Base-by-base conservation (phyloP, 306 rosid species). In the Clitoria ternatea region DNA sequence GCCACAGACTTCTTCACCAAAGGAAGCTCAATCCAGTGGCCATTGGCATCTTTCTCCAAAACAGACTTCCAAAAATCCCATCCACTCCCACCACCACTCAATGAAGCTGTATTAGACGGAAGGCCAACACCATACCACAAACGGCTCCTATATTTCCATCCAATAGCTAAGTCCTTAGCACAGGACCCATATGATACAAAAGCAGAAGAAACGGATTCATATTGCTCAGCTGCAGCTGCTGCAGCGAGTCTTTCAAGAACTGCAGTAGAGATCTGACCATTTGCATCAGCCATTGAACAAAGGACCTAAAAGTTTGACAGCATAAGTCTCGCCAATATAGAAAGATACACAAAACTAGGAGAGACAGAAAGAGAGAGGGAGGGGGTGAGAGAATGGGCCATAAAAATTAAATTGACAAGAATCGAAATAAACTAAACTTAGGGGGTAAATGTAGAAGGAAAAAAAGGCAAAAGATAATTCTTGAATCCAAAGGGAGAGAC, bases 201-300 rank as follows among this genome's bases (percentile, higher is more conserved):
- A 76, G 96, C 96, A 84, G 90, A 84, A 62, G 96, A 80, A 86
- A 94, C 96, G 32, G 97, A 87, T 39, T 81, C 88, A 69, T 87
- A 94, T 8, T 90, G 96, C 85, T 94, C 99, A 70, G 99, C 96
- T 15, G 96, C 99, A 27, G 97, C 97, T 7, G 97, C 99, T 35
- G 99, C 99, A 67, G 99, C 85, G 54, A 94, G 95, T 76, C 82
- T 83, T 82, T 94, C 99, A 82, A 94, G 83, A 77, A 75, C 84
- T 56, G 85, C 68, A 80, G 90, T 48, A 70, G 99, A 89, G 71
- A 89, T 81, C 79, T 87, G 87, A 59, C 96, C 99, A 85, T 89
- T 86, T 67, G 76, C 88, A 89, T 89, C 97, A 69, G 96, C 97
- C 96, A 88, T 85, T n/a, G 97, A 80, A 54, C 89, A 87, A 66